phyloP scores from a whole-genome alignment of 1,284 basidiomycete genomes.

The Singerocomus inundabilis region DNA sequence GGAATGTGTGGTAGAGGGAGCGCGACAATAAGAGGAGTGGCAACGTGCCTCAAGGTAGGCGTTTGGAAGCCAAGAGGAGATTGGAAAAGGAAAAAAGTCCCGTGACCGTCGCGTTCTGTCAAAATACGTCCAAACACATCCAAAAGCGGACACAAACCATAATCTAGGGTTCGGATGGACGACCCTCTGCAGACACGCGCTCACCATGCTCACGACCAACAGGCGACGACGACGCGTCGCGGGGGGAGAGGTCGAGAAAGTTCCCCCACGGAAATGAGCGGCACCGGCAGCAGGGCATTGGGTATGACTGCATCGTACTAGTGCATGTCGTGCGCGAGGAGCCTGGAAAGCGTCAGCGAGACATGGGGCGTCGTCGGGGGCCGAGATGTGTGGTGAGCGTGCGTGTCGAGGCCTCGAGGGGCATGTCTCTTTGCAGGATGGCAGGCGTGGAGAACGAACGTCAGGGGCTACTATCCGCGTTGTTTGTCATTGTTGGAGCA shows the following conservation, averaged over 20 bases:
- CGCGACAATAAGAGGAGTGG: conserved; percentile 32
- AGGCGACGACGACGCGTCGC: background rate
- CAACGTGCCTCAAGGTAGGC: conserved; percentile 34
- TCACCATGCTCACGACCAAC: background rate
- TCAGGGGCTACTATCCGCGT: conserved; percentile 30
- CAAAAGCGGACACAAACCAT: conserved; percentile 14
- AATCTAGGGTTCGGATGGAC: conserved; percentile 19
- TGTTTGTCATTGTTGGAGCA: conserved; percentile 57
- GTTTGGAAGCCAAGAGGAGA: conserved; percentile 21
- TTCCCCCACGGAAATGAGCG: background rate
- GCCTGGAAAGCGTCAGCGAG: background rate
- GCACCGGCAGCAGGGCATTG: conserved; percentile 13
- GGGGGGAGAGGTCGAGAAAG: background rate
- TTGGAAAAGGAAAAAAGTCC: conserved; percentile 36
- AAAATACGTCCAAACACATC: conserved; percentile 25
- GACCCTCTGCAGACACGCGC: background rate
- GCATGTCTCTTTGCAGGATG: no score
- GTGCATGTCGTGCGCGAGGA: conserved; percentile 27
- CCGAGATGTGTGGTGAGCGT: background rate
- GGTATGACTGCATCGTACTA: conserved; percentile 11
- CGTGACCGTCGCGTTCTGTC: conserved; percentile 37
- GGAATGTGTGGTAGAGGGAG: conserved; percentile 12
- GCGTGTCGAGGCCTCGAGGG: conserved; percentile 7
- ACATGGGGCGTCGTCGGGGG: conserved; percentile 1
- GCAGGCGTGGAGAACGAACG: no score